These are phyloP conservation scores for Elymus sibiricus DNA, from an alignment of 176 grass and related monocot genomes.

Conservation along the genomic window DNA sequence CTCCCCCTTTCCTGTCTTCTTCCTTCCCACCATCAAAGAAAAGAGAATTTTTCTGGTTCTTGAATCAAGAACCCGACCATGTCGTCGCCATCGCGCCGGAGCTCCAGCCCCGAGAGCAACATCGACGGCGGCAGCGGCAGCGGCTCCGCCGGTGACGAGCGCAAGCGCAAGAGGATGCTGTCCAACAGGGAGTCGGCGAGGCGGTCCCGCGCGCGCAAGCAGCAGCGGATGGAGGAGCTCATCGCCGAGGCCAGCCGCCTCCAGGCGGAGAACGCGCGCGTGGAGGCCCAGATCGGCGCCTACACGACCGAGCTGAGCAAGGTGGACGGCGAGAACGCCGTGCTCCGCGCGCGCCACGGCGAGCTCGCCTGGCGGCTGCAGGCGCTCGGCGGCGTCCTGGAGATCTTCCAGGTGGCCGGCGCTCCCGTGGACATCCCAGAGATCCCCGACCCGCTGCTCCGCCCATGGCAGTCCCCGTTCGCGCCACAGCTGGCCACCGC, in stretches of 20 bases:
- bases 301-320: conserved; percentile 26
- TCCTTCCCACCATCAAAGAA: background rate
- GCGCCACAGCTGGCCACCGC: conserved; percentile 23
- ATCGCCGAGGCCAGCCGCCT: conserved; percentile 44
- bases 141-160: conserved; percentile 29
- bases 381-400: conserved; percentile 46
- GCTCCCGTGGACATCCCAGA: conserved; percentile 61
- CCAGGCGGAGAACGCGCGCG: conserved; percentile 44
- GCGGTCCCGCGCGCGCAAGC: conserved; percentile 60
- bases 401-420: conserved; percentile 53
- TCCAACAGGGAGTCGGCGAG: conserved; percentile 77
- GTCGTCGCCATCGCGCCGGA: conserved; percentile 42
- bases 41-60: background rate
- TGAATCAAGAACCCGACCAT: conserved; percentile 2
- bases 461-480: conserved; percentile 63
- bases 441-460: conserved; percentile 57
- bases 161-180: conserved; percentile 80
- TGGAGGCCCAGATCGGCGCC: conserved; percentile 25
- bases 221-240: conserved; percentile 64
- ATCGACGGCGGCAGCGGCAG: background rate
- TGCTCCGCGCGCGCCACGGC: conserved; percentile 45
- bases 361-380: conserved; percentile 49
- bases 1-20: background rate
- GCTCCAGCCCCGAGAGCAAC: conserved; percentile 49
- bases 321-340: conserved; percentile 60